These are phyloP conservation scores for Naganishia kalamii DNA, from an alignment of 768 basidiomycete species.

Conservation along the genomic window DNA sequence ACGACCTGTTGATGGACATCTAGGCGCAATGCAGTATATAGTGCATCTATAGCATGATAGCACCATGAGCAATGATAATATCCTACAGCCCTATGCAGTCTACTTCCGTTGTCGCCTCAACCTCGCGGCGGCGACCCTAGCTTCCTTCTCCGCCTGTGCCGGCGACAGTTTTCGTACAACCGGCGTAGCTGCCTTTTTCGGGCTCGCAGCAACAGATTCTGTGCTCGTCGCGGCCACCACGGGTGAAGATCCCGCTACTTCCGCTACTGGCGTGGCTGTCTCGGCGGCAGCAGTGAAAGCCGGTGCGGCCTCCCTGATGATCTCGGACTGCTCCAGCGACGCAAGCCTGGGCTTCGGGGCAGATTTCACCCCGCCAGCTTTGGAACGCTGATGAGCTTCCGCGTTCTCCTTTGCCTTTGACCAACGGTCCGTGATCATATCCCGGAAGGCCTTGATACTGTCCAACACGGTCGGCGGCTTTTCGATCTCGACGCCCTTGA, in stretches of 20 bases:
- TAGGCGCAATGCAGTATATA: not conserved
- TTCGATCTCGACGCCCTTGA: constrained; percentile 8
- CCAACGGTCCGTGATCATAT: constrained; percentile 5
- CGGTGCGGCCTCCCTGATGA: constrained; percentile 20
- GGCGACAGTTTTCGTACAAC: not conserved
- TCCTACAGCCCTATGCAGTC: not conserved
- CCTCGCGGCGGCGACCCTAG: constrained; percentile 25
- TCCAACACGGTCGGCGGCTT: constrained; percentile 18
- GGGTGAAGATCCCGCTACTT: not conserved
- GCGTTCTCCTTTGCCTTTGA: constrained; percentile 5
- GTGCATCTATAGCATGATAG: not conserved
- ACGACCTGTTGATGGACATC: constrained; percentile 11
- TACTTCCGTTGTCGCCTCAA: constrained; percentile 17
- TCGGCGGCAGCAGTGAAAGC: not conserved
- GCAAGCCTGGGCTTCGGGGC: not conserved
- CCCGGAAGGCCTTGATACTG: not conserved
- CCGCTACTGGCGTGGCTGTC: not conserved
- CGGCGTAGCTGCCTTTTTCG: not conserved
- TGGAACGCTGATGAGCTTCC: not conserved
- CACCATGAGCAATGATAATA: not conserved
- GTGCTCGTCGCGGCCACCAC: not conserved
- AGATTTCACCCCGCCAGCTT: not conserved
- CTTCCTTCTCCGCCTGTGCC: constrained; percentile 18
- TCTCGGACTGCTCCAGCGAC: constrained; percentile 17
- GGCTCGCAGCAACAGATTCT: not conserved